Percentiles rank a stretch among this genome's conserved stretches.
phyloP scores from a whole-genome alignment of 2,329 filamentous ascomycete species.

The Berkeleyomyces rouxiae region DNA sequence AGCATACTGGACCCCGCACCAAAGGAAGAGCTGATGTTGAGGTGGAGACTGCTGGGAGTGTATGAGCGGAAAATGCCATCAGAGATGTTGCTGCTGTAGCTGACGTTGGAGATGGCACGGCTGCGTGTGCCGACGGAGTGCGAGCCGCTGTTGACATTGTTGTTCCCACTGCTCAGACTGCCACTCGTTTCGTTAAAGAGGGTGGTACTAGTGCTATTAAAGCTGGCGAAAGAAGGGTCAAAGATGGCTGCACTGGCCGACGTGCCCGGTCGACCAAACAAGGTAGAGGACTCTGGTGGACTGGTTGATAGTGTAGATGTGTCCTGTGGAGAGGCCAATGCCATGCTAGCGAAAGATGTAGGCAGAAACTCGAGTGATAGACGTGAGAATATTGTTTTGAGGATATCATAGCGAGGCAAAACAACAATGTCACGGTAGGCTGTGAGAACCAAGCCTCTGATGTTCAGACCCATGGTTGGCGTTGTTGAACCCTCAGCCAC shows the following conservation, averaged over 20 bases:
- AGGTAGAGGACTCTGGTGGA: slow-evolving; percentile 31
- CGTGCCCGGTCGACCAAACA: slow-evolving; percentile 46
- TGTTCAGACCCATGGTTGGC: slow-evolving; percentile 31
- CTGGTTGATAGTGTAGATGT: slow-evolving; percentile 30
- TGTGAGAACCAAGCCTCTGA: slow-evolving; percentile 74
- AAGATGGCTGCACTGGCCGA: slow-evolving; percentile 40
- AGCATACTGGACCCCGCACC: slow-evolving; percentile 12
- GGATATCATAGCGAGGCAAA: slow-evolving; percentile 69
- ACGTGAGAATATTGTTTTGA: slow-evolving; percentile 81
- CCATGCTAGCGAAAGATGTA: slow-evolving; percentile 33
- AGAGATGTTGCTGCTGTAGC: slow-evolving; percentile 36
- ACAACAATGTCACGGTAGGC: slow-evolving; percentile 82
- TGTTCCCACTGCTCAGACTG: slow-evolving; percentile 59
- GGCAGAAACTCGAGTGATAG: slow-evolving; percentile 66
- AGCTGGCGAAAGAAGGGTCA: slow-evolving; percentile 49
- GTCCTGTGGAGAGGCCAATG: slow-evolving; percentile 36
- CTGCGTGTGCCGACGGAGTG: slow-evolving; percentile 31
- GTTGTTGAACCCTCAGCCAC: slow-evolving; percentile 8
- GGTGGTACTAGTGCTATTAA: slow-evolving; percentile 63
- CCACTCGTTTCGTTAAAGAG: slow-evolving; percentile 43
- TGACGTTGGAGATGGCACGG: slow-evolving; percentile 76
- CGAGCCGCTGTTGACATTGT: slow-evolving; percentile 48
- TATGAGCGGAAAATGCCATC: slow-evolving; percentile 30
- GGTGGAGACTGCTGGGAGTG: slow-evolving; percentile 28
- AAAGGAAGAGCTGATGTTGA: slow-evolving; percentile 19